Conservation (phyloP, 768 basidiomycete genomes). For the Cytidiella melzeri region DNA sequence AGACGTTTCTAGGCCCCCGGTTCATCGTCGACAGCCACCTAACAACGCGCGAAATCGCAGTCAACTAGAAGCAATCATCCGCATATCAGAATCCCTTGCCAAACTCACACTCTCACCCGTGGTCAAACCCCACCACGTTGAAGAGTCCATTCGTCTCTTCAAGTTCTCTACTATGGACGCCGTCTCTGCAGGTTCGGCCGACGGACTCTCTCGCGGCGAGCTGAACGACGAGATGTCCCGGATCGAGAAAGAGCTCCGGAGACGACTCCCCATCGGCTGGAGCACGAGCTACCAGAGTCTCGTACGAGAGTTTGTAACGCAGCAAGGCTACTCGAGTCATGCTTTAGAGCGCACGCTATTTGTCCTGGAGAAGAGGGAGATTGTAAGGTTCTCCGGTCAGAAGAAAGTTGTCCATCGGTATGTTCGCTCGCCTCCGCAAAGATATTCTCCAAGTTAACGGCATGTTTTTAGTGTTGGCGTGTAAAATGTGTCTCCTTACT, state of each 20-base stretch:
- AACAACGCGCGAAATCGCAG: constrained; percentile 24
- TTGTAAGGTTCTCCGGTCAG: constrained; percentile 84
- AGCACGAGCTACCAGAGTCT: constrained; percentile 94
- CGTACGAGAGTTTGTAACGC: constrained; percentile 87
- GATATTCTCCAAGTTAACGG: not conserved
- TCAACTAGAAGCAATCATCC: constrained; percentile 98
- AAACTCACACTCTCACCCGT: constrained; percentile 86
- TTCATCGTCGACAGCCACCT: not conserved
- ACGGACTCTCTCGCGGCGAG: constrained; percentile 87
- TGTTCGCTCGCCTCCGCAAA: not conserved
- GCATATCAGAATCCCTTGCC: constrained; percentile 94
- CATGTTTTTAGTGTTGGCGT: not conserved
- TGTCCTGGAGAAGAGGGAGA: constrained; percentile 91
- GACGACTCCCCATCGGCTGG: constrained; percentile 90
- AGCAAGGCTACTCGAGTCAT: constrained; percentile 86
- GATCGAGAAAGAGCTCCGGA: constrained; percentile 82
- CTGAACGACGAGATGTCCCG: constrained; percentile 88
- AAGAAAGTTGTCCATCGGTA: constrained; percentile 19
- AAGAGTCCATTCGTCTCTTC: constrained; percentile 97
- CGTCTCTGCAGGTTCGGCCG: constrained; percentile 88
- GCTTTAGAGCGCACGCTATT: constrained; percentile 89
- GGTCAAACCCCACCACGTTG: constrained; percentile 90
- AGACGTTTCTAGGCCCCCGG: constrained; percentile 27
- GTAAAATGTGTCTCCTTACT: not conserved
- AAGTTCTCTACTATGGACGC: constrained; percentile 99